phyloP scores from a whole-genome alignment of 768 basidiomycete species.

The Pholiota microspora region DNA sequence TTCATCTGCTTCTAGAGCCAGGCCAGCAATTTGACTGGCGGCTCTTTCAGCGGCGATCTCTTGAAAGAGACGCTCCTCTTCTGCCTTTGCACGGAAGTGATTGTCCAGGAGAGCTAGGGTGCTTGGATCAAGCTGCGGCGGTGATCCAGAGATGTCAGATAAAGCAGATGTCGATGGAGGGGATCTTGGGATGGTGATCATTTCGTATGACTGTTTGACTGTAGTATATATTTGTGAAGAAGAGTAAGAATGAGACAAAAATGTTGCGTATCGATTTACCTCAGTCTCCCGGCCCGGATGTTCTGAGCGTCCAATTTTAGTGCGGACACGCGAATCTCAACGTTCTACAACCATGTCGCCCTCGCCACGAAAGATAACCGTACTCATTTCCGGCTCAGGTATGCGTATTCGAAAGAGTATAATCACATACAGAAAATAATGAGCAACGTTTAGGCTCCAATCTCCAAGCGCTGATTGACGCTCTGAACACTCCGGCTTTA shows the following conservation, averaged over 20 bases:
- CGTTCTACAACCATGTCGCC: slow-evolving; percentile 14
- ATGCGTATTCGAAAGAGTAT: slow-evolving; percentile 18
- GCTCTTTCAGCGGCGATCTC: slow-evolving; percentile 35
- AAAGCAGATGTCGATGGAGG: slow-evolving; percentile 21
- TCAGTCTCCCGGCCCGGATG: not conserved
- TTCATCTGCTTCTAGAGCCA: slow-evolving; percentile 24
- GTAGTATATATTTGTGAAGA: not conserved
- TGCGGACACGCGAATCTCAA: not conserved
- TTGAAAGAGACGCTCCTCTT: slow-evolving; percentile 41
- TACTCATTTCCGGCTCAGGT: slow-evolving; percentile 58
- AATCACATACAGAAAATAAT: slow-evolving; percentile 6
- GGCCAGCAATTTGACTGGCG: slow-evolving; percentile 31
- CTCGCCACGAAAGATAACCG: slow-evolving; percentile 33
- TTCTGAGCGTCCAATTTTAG: not conserved
- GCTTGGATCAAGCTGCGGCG: slow-evolving; percentile 32
- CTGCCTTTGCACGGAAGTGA: slow-evolving; percentile 38
- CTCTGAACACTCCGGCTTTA: slow-evolving; percentile 69
- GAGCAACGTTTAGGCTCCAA: slow-evolving; percentile 69
- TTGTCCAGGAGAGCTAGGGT: slow-evolving; percentile 40
- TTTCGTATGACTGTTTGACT: not conserved
- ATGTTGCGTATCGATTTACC: not conserved
- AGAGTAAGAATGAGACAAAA: not conserved
- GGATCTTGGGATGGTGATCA: slow-evolving; percentile 23
- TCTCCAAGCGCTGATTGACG: slow-evolving; percentile 94
- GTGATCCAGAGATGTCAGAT: slow-evolving; percentile 31